phyloP scores from a whole-genome alignment of 1,139 yeast species.

The Saccharomyces pastorianus region DNA sequence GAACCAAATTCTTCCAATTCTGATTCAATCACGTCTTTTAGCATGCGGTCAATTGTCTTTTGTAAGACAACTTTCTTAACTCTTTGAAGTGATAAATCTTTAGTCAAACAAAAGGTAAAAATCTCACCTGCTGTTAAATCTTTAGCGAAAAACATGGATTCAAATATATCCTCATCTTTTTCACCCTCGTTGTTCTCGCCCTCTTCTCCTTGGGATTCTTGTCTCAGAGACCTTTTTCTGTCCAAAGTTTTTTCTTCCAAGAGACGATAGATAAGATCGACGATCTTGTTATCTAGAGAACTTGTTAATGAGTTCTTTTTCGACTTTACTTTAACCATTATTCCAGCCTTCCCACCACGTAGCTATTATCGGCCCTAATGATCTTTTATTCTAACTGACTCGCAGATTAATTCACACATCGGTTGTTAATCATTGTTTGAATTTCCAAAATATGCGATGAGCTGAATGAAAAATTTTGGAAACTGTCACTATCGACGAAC shows the following conservation, averaged over 20 bases:
- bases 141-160: conserved; percentile 48
- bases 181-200: conserved; percentile 14
- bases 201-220: conserved; percentile 12
- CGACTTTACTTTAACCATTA: conserved; percentile 23
- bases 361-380: not conserved
- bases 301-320: conserved; percentile 24
- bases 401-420: not conserved
- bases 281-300: conserved; percentile 44
- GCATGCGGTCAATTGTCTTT: conserved; percentile 49
- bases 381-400: not conserved
- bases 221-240: conserved; percentile 31
- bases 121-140: conserved; percentile 48
- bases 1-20: conserved; percentile 41
- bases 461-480: not conserved
- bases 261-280: conserved; percentile 42
- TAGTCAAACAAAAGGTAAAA: conserved; percentile 45
- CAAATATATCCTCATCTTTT: conserved; percentile 35
- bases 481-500: not conserved
- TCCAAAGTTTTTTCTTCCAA: conserved; percentile 46
- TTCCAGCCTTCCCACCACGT: not conserved
- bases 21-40: conserved; percentile 35
- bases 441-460: conserved; percentile 2
- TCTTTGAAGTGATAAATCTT: conserved; percentile 59
- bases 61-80: conserved; percentile 54
- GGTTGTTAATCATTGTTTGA: not conserved